Base-by-base conservation (phyloP, 2,329 filamentous ascomycete genomes). In the Aspergillus sp. region DNA sequence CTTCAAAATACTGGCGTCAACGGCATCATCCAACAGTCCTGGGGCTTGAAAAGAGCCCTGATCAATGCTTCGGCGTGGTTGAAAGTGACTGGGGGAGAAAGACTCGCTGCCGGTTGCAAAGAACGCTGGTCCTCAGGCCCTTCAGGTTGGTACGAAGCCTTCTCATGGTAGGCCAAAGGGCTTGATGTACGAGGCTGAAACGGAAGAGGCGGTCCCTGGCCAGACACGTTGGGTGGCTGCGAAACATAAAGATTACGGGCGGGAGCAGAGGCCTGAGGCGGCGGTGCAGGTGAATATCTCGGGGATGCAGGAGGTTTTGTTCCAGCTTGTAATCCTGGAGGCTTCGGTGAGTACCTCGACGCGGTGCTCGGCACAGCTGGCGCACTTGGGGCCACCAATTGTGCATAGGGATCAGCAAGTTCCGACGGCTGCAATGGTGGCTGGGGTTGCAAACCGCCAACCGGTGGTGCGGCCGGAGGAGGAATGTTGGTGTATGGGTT, bases 181-280 rank as follows among this genome's bases (percentile, higher is more conserved):
- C 81, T 83, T n/a, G 80, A 83, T 6, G 79, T 83, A 44, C 81
- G 72, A 12, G 81, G 81, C 34, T 80, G 77, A 59, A 82, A 83
- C 4, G 76, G 71, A 47, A 80, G 69, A 10, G 66, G 55, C 29
- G 48, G 49, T 8, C 49, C 47, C 32, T 59, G 56, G 4, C 59
- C 51, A 39, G 59, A 56, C 19, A 58, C 51, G 39, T 47, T 50
- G 29, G 61, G 43, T 11, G 61, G 66, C 49, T 61, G 71, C 19
- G 70, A 69, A 29, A 57, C 62, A 53, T 73, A 71, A 43, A 67
- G 68, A 44, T 56, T 64, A 27, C 60, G 58, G 11, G 27, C n/a
- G 39, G 53, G 44, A 30, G 60, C 48, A 10, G 60, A 40, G 19
- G 52, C 50, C 33, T 54, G 47, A 42, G 60, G 53, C 47, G 58